Percentiles rank a stretch among this genome's conserved stretches.
Evolutionary conservation across 352 stramenopile species (phyloP).

Genomic region (Phytophthora litchii): DNA sequence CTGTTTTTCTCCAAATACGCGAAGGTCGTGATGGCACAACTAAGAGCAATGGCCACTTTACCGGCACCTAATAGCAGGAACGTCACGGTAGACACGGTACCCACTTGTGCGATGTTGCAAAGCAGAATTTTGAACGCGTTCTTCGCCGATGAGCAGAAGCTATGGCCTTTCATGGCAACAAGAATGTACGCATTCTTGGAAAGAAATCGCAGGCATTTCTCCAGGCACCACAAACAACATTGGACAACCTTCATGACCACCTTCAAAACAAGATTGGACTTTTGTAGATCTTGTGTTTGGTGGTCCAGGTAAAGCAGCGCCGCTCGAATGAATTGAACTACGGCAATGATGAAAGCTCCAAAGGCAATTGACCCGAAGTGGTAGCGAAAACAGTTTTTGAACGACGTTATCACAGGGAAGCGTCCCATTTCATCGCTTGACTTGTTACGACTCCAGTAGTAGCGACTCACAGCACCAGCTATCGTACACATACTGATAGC

Average conservation of each 20-base stretch:
- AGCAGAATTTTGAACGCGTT: slow-evolving; percentile 94
- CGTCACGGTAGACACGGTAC: slow-evolving; percentile 88
- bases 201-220: slow-evolving; percentile 97
- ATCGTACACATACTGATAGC: slow-evolving; percentile 96
- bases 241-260: slow-evolving; percentile 87
- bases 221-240: slow-evolving; percentile 95
- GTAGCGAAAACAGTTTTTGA: slow-evolving; percentile 90
- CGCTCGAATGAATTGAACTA: slow-evolving; percentile 95
- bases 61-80: slow-evolving; percentile 93
- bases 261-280: slow-evolving; percentile 80
- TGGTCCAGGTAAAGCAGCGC: slow-evolving; percentile 93
- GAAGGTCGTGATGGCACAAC: slow-evolving; percentile 63
- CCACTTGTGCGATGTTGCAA: slow-evolving; percentile 89
- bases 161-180: slow-evolving; percentile 77
- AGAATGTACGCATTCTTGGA: slow-evolving; percentile 97
- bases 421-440: slow-evolving; percentile 62
- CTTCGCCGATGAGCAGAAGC: slow-evolving; percentile 88
- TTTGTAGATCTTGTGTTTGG: slow-evolving; percentile 86
- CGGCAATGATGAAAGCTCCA: slow-evolving; percentile 95
- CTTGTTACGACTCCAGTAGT: slow-evolving; percentile 93
- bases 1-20: slow-evolving; percentile 62
- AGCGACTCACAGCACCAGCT: slow-evolving; percentile 89
- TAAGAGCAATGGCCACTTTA: slow-evolving; percentile 85
- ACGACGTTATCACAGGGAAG: slow-evolving; percentile 65
- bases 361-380: slow-evolving; percentile 97